Conservation (phyloP, 164 flowering plant genomes). For the Macadamia integrifolia region DNA sequence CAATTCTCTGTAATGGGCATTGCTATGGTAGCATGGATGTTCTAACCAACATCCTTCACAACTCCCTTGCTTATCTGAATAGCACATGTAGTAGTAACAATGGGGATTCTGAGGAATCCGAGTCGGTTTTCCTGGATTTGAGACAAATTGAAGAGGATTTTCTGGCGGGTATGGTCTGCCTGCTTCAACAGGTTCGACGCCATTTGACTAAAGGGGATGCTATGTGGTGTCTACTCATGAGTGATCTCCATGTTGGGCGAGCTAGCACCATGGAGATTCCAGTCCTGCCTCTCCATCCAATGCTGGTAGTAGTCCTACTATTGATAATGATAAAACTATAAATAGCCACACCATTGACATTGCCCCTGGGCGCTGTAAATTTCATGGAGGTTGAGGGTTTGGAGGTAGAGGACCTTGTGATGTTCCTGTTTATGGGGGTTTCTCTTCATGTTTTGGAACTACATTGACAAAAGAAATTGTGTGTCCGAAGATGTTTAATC, state of each 20-base stretch:
- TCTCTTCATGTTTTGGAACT: slow-evolving; percentile 33
- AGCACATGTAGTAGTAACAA: slow-evolving; percentile 19
- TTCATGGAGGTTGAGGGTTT: slow-evolving; percentile 86
- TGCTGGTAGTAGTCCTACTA: slow-evolving; percentile 10
- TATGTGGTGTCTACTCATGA: slow-evolving; percentile 94
- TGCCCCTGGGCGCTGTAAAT: slow-evolving; percentile 53
- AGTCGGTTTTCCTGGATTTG: slow-evolving; percentile 49
- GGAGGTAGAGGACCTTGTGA: slow-evolving; percentile 25
- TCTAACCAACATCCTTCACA: slow-evolving; percentile 51
- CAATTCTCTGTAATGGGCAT: slow-evolving; percentile 73
- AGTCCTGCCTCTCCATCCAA: slow-evolving; percentile 20
- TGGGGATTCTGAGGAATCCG: slow-evolving; percentile 44
- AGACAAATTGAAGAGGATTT: slow-evolving; percentile 87
- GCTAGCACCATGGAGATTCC: slow-evolving; percentile 82
- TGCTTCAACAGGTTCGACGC: slow-evolving; percentile 76
- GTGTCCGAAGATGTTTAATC: slow-evolving; percentile 78
- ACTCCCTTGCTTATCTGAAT: slow-evolving; percentile 65
- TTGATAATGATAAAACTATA: slow-evolving; percentile 27
- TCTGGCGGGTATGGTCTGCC: slow-evolving; percentile 65
- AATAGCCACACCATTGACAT: slow-evolving; percentile 31
- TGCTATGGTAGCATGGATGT: slow-evolving; percentile 53
- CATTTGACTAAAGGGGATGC: slow-evolving; percentile 86
- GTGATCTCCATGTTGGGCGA: slow-evolving; percentile 19
- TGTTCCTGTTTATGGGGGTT: slow-evolving; percentile 30
- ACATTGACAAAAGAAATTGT: slow-evolving; percentile 47